Evolutionary conservation across 345 rosid genomes (phyloP).

Genomic region (Brassica juncea): DNA sequence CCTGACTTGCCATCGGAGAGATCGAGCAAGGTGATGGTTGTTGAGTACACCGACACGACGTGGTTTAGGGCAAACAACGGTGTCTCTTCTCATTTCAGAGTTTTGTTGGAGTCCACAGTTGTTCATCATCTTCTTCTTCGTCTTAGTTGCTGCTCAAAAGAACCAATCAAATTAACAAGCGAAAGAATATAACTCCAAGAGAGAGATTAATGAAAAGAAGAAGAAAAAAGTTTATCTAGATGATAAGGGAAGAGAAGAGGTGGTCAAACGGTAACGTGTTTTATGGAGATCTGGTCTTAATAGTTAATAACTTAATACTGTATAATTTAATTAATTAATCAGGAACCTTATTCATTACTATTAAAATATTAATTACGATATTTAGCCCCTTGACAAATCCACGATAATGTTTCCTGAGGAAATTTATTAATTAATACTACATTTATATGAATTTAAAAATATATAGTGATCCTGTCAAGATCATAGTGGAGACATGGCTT

Average conservation of each 20-base stretch:
- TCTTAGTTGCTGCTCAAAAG: not conserved
- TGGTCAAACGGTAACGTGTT: slow-evolving; percentile 42
- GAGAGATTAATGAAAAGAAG: not conserved
- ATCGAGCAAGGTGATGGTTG: slow-evolving; percentile 49
- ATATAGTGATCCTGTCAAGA: not conserved
- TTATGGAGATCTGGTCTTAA: slow-evolving; percentile 38
- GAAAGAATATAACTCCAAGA: not conserved
- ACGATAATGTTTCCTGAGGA: too few relatives aligned
- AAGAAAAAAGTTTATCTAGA: slow-evolving; percentile 6
- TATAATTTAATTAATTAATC: not conserved
- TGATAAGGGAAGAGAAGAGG: slow-evolving; percentile 32
- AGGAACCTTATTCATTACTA: not conserved
- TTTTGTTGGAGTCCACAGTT: slow-evolving; percentile 61
- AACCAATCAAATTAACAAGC: not conserved
- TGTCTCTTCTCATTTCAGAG: slow-evolving; percentile 47
- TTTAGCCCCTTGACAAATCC: too few relatives aligned
- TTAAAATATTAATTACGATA: not conserved
- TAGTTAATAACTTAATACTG: too few relatives aligned
- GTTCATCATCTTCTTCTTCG: slow-evolving; percentile 48
- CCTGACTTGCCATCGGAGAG: slow-evolving; percentile 57
- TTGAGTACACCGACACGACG: slow-evolving; percentile 51
- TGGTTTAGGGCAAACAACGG: slow-evolving; percentile 63
- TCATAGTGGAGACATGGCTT: slow-evolving; percentile 22
- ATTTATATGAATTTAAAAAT: too few relatives aligned
- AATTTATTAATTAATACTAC: too few relatives aligned